Conservation (phyloP, 2,329 filamentous ascomycete species). For the Fusarium stilboides region DNA sequence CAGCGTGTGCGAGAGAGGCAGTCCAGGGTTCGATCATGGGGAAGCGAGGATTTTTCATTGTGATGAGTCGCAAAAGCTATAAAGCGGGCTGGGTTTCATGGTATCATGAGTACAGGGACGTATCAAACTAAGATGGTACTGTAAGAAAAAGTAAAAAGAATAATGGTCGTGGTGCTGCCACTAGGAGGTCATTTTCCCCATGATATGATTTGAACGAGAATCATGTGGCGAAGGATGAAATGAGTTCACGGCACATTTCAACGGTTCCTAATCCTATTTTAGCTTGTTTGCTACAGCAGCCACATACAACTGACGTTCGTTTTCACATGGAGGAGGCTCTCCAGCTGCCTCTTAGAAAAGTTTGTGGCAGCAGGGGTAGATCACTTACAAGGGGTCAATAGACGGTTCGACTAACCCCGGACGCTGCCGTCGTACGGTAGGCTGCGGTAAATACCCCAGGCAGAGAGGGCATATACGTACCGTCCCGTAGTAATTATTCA, state of each 20-base stretch:
- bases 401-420: constrained; percentile 15
- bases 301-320: constrained; percentile 3
- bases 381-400: constrained; percentile 17
- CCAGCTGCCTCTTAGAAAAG: constrained; percentile 10
- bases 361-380: constrained; percentile 33
- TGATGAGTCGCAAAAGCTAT: constrained; percentile 17
- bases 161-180: constrained; percentile 17
- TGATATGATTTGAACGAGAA: constrained; percentile 21
- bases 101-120: background rate
- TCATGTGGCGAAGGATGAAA: constrained; percentile 3
- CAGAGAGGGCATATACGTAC: constrained; percentile 3
- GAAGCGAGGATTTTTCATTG: constrained; percentile 23
- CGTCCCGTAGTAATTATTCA: constrained; percentile 10
- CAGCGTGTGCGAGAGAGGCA: background rate
- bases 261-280: constrained; percentile 11
- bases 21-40: constrained; percentile 5
- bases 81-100: background rate
- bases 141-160: constrained; percentile 22
- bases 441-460: constrained; percentile 36
- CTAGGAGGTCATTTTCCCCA: background rate
- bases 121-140: background rate
- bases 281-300: constrained; percentile 2
- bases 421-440: constrained; percentile 35
- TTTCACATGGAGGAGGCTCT: constrained; percentile 18
- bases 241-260: background rate